phyloP scores from a whole-genome alignment of 2,329 filamentous ascomycete species.

The Botrytis deweyae region DNA sequence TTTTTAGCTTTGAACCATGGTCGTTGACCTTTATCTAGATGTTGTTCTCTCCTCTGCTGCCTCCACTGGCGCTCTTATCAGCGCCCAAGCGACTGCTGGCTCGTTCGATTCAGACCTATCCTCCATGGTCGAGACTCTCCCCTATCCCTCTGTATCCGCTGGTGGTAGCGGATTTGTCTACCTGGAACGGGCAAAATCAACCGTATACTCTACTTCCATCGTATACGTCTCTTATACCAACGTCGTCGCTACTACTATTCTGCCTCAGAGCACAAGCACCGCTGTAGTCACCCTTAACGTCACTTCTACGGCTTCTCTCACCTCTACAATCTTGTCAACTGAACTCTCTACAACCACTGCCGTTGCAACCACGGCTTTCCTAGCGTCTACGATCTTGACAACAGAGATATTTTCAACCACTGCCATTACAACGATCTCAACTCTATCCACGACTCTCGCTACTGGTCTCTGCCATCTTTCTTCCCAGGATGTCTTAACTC shows the following conservation, averaged over 20 bases:
- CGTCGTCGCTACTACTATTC: background rate
- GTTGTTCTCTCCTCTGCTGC: background rate
- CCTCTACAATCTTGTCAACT: background rate
- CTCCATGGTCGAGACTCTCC: background rate
- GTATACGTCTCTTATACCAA: conserved; percentile 1
- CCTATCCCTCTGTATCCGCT: background rate
- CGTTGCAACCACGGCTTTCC: background rate
- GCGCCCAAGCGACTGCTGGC: background rate
- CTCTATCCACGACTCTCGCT: background rate
- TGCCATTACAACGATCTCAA: background rate
- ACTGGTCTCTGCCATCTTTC: background rate
- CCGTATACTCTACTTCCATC: background rate
- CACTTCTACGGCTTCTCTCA: background rate
- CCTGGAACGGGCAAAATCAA: background rate
- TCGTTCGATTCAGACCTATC: background rate
- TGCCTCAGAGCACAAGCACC: background rate
- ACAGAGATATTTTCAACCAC: background rate
- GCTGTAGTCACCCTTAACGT: background rate
- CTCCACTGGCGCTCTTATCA: background rate
- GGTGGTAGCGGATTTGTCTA: background rate
- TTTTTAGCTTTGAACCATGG: background rate
- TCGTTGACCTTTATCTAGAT: background rate
- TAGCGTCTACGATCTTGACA: background rate
- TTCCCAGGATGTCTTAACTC: background rate
- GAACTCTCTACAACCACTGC: background rate